Base-by-base conservation (phyloP, 441 rosid genomes). In the Mallotus repandus region DNA sequence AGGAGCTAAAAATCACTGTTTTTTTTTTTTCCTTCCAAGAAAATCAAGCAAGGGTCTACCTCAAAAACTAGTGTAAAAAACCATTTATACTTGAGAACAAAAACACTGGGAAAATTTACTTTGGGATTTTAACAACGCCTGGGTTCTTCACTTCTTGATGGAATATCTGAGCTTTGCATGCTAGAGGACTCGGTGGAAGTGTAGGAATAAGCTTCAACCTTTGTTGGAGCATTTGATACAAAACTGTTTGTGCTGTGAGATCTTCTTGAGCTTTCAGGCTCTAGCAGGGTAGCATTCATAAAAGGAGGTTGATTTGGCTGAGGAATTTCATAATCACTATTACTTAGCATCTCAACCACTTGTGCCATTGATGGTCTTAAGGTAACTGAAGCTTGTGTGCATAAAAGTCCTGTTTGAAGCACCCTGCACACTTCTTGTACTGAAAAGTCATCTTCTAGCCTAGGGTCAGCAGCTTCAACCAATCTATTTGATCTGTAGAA, bases 261-360 rank as follows among this genome's bases (percentile, higher is more conserved):
- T 63, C 78, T 68, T 21, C 62, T 67, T 13, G 86, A 81, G 58
- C 77, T 55, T 18, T 67, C 83, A 21, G 77, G 76, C 25, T 73
- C 76, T n/a, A 78, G 50, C 29, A 79, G 45, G 60, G 76, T 76
- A 48, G 86, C 75, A 66, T 81, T 77, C 73, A 88, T 25, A 66
- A 91, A 93, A 0, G 98, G 97, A 69, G 97, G 97, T 70, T 84
- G 96, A 10, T 67, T 86, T 18, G 97, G 97, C 64, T 52, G 25
- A 0, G 91, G 86, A 63, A 93, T 78, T 43, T 73, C 74, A 21
- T 64, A 69, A 7, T 68, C 79, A 49, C 46, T 66, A 11, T 61
- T 56, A 1, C 78, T 83, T 71, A 93, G 78, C 89, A 93, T 86
- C 65, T n/a, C 49, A 43, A 89, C 82, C 1, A 85, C 97, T 80